Percentiles rank a stretch among this genome's conserved stretches.
These are phyloP conservation scores for Phaeotremella skinneri DNA, from an alignment of 768 basidiomycete species.

Conservation along the genomic window DNA sequence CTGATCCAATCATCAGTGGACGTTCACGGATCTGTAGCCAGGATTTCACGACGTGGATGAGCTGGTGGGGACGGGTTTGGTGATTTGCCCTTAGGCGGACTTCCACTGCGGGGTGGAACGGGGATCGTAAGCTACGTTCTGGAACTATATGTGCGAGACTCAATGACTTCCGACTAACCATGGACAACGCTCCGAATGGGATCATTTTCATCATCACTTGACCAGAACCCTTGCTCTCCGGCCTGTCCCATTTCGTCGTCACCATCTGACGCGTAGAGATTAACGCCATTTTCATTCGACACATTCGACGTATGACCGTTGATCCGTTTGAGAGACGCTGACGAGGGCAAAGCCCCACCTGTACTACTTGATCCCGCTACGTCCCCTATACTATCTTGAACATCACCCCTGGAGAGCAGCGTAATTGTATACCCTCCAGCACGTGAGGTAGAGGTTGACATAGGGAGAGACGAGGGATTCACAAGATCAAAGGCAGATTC, in stretches of 20 bases:
- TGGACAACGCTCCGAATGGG: neutral
- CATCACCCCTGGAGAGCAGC: too few species aligned
- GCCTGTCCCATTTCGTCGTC: neutral
- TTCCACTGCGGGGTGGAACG: slow-evolving; percentile 64
- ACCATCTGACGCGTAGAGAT: neutral
- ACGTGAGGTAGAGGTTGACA: too few species aligned
- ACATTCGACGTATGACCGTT: too few species aligned
- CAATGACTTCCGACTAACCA: neutral
- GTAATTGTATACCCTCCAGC: too few species aligned
- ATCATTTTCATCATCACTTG: neutral
- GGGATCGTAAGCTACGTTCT: neutral
- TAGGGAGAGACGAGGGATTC: too few species aligned
- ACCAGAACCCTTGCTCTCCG: neutral
- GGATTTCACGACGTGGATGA: slow-evolving; percentile 63
- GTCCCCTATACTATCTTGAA: too few species aligned
- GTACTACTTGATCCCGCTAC: too few species aligned
- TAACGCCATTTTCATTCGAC: too few species aligned
- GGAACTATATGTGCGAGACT: neutral
- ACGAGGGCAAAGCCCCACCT: too few species aligned
- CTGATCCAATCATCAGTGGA: slow-evolving; percentile 67
- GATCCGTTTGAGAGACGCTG: too few species aligned
- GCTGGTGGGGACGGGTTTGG: slow-evolving; percentile 71
- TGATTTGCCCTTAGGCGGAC: slow-evolving; percentile 69
- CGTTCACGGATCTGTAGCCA: slow-evolving; percentile 63
- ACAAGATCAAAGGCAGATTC: too few species aligned